These are phyloP conservation scores for Chrysoporthe austroafricana DNA, from an alignment of 2,329 filamentous ascomycete species.

Conservation along the genomic window DNA sequence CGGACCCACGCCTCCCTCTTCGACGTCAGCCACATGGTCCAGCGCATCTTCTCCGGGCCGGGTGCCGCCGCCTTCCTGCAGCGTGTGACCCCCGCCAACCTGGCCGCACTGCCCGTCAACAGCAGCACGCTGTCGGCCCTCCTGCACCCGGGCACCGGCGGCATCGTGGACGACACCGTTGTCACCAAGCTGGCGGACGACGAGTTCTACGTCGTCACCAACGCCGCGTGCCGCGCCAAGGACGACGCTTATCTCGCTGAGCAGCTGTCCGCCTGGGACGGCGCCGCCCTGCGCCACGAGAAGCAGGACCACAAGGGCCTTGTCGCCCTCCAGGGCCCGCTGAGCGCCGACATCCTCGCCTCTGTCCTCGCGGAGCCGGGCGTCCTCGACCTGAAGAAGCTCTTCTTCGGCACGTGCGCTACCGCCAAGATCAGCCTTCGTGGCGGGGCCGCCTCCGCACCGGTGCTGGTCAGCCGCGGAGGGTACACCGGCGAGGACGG, in stretches of 20 bases:
- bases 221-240: conserved; percentile 89
- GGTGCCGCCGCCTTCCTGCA: conserved; percentile 82
- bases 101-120: conserved; percentile 66
- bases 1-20: conserved; percentile 87
- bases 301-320: conserved; percentile 75
- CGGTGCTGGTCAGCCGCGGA: conserved; percentile 78
- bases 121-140: conserved; percentile 84
- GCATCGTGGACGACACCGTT: conserved; percentile 93
- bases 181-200: conserved; percentile 78
- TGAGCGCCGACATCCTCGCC: conserved; percentile 70
- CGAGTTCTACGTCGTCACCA: conserved; percentile 91
- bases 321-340: conserved; percentile 86
- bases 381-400: conserved; percentile 60
- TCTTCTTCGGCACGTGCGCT: conserved; percentile 82
- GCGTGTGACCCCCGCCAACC: conserved; percentile 77
- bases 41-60: conserved; percentile 82
- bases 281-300: conserved; percentile 36
- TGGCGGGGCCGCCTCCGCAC: conserved; percentile 51
- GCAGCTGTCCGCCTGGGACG: conserved; percentile 61
- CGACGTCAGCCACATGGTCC: conserved; percentile 96
- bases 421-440: conserved; percentile 67
- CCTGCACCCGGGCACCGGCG: conserved; percentile 77
- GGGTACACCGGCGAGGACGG: conserved; percentile 98
- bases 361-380: conserved; percentile 60
- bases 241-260: conserved; percentile 76